Evolutionary conservation across 2,329 filamentous ascomycete species (phyloP), one percentile per base, ranked within the genome.

Genomic region (Paecilomyces dactylethromorphus): DNA sequence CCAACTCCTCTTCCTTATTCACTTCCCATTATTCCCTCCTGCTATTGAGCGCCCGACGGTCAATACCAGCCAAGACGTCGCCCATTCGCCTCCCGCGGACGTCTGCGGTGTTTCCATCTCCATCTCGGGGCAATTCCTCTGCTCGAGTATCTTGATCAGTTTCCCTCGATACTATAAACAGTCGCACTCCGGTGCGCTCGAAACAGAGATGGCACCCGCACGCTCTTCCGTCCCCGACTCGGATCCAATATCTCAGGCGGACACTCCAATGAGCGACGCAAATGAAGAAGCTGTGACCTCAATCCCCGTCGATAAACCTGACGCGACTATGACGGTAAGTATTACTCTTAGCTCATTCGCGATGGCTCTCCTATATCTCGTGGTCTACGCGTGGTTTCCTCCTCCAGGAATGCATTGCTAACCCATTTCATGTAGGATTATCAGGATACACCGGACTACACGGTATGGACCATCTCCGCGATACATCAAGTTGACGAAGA

Each of bases 391-490:
- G 59, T 49, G 49, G 33, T 39, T 33, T 49, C 60, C 55, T 59
- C 45, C 51, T 49, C 13, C 24, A 11, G 24, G 26, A 53, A 31
- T 35, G 39, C 12, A 35, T 24, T 62, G 31, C 64, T 68, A 39
- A 68, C 32, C 32, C 6, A 18, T 24, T 49, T 31, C 15, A 45
- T 63, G 13, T 26, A 81, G 76, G 78, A 79, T 63, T 78, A 80
- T 59, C 76, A 84, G 68, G 83, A 86, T 58, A 87, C 84, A 7
- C 84, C 84, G 51, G 84, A 86, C 63, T 86, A 86, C 70, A 86
- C 84, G 63, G 79, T 82, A 80, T 64, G 64, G 54, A 58, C 54
- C 33, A 35, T 35, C 54, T 55, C 32, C n/a, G 10, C 10, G 29
- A n/a, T 35, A 13, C 15, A 11, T 21, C 13, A 29, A 33, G 21